Percentiles rank a stretch among this genome's conserved stretches.
Conservation (phyloP, 768 basidiomycete species). For the Amanita rimosa region DNA sequence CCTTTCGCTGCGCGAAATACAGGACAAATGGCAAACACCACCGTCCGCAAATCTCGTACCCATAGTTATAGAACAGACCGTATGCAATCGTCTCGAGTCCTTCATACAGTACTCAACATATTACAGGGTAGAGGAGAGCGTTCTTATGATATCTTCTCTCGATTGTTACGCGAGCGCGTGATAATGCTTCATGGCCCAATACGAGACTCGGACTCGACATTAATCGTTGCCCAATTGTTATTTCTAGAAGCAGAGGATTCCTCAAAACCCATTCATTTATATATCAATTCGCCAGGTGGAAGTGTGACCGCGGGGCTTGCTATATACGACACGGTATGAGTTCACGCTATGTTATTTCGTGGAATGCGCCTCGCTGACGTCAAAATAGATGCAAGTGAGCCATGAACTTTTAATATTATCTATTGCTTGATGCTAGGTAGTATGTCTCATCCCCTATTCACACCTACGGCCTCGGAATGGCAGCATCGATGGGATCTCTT, state of each 20-base stretch:
- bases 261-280: slow-evolving; percentile 88
- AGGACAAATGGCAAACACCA: slow-evolving; percentile 23
- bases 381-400: slow-evolving; percentile 5
- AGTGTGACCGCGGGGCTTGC: slow-evolving; percentile 93
- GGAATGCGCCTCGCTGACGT: slow-evolving; percentile 39
- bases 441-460: slow-evolving; percentile 94
- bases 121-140: slow-evolving; percentile 72
- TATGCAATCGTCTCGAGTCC: slow-evolving; percentile 16
- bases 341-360: slow-evolving; percentile 32
- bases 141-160: slow-evolving; percentile 94
- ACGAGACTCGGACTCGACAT: slow-evolving; percentile 77
- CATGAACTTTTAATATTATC: slow-evolving; percentile 9
- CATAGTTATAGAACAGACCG: slow-evolving; percentile 90
- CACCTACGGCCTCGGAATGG: slow-evolving; percentile 93
- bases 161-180: slow-evolving; percentile 85
- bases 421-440: slow-evolving; percentile 25
- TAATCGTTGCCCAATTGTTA: slow-evolving; percentile 85
- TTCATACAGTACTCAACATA: background rate
- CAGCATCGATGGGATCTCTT: slow-evolving; percentile 93
- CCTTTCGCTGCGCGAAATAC: slow-evolving; percentile 22
- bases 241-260: slow-evolving; percentile 96
- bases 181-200: slow-evolving; percentile 94
- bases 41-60: slow-evolving; percentile 66
- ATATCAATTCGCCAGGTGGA: slow-evolving; percentile 96
- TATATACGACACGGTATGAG: slow-evolving; percentile 89